Evolutionary conservation across 2,329 filamentous ascomycete species (phyloP).

Genomic region (Didymella pomorum): DNA sequence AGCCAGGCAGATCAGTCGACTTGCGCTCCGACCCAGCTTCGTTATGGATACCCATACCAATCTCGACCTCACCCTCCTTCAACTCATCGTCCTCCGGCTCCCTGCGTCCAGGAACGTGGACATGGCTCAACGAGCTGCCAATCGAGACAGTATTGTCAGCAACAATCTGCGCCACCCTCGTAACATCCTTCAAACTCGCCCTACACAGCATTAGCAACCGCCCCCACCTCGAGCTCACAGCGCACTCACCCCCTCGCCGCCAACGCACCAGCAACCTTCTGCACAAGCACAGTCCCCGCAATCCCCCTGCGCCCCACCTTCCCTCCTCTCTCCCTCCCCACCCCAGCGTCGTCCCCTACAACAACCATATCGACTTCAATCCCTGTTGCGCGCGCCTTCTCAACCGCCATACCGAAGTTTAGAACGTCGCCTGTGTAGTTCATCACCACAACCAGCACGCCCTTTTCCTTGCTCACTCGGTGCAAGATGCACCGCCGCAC

Average conservation of each 20-base stretch:
- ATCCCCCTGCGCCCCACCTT: constrained; percentile 93
- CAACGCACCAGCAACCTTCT: constrained; percentile 86
- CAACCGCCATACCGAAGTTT: constrained; percentile 92
- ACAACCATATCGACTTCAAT: constrained; percentile 86
- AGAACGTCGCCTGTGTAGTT: constrained; percentile 83
- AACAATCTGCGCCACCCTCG: constrained; percentile 73
- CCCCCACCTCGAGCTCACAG: no score
- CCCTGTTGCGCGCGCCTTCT: constrained; percentile 85
- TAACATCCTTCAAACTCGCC: constrained; percentile 71
- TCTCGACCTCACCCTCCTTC: constrained; percentile 66
- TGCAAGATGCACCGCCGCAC: constrained; percentile 77
- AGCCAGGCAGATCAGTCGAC: constrained; percentile 52
- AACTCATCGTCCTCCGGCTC: constrained; percentile 67
- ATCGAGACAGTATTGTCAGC: constrained; percentile 83
- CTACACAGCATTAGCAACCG: constrained; percentile 35
- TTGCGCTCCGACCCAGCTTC: constrained; percentile 61
- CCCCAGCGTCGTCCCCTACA: constrained; percentile 90
- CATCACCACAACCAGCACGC: constrained; percentile 91
- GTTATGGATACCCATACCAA: constrained; percentile 81
- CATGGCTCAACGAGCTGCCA: constrained; percentile 84
- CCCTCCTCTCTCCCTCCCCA: constrained; percentile 81
- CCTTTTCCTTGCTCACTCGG: constrained; percentile 73
- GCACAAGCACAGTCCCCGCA: constrained; percentile 88
- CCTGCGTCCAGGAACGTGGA: constrained; percentile 87
- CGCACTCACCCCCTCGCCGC: constrained; percentile 70